A percentile compares a stretch with the other conserved stretches of the same genome.
Evolutionary conservation across 2,329 filamentous ascomycete species (phyloP).

Genomic region (Malbranchea cinnamomea): DNA sequence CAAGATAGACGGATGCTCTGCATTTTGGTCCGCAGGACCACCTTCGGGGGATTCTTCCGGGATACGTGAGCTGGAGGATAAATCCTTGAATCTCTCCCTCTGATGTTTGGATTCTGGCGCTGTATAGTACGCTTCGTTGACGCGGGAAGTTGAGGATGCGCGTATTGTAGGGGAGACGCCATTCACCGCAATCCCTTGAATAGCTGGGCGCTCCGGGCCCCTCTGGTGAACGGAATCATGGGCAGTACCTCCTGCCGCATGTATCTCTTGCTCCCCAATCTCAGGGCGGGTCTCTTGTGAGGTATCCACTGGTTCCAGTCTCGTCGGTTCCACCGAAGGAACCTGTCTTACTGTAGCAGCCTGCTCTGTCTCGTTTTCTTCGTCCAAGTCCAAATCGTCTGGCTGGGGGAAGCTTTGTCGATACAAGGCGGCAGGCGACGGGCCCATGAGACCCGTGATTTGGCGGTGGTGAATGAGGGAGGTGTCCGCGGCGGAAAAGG

Average conservation of each 20-base stretch:
- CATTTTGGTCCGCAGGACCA: too few species aligned
- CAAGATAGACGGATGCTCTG: too few species aligned
- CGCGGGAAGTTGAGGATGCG: constrained; percentile 5
- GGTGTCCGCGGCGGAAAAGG: constrained; percentile 38
- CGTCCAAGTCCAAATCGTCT: constrained; percentile 16
- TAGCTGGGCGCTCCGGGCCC: background rate
- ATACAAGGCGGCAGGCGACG: constrained; percentile 15
- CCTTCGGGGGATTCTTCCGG: too few species aligned
- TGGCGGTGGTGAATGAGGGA: constrained; percentile 23
- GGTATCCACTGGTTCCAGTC: constrained; percentile 8
- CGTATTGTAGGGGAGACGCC: constrained; percentile 2
- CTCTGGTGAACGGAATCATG: constrained; percentile 1
- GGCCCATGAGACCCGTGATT: constrained; percentile 16
- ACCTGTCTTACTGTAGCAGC: too few species aligned
- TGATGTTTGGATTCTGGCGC: constrained; percentile 6
- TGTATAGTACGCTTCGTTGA: constrained; percentile 7
- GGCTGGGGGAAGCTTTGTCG: constrained; percentile 20
- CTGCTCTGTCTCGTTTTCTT: constrained; percentile 7
- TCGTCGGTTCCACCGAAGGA: constrained; percentile 1
- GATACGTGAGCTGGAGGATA: too few species aligned
- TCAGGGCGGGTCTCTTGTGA: background rate
- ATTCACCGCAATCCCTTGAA: background rate
- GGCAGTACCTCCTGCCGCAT: constrained; percentile 1
- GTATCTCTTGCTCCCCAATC: background rate
- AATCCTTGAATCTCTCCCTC: too few species aligned